Evolutionary conservation across 108 stramenopile species (phyloP), one percentile per base, ranked within the genome.

Genomic region (Fragilariopsis cylindrus): DNA sequence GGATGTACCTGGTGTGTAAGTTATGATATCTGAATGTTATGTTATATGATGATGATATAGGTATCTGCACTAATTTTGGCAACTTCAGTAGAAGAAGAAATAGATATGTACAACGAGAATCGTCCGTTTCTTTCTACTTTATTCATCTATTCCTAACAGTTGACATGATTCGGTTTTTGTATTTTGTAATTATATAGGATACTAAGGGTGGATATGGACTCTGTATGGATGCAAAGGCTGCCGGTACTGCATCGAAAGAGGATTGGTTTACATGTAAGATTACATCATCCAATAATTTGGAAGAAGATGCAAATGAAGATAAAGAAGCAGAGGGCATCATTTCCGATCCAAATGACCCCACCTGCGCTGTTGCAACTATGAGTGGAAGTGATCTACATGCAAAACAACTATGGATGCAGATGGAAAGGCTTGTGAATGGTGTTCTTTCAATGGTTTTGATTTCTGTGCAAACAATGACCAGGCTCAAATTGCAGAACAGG

Each of bases 1-100:
- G 83, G 70, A 48, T 84, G 83, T 63, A 54, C 72, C 6, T 84
- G 83, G 83, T 84, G 83, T 45, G 43, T 13, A 48, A 71, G 39
- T 55, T 18, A 73, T 7, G 30, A 30, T 2, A 30, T 30, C 30
- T 30, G 30, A 30, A 30, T 30, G 30, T 30, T 30, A 30, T 30
- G 1, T 30, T 30, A 30, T 15, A 69, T 48, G 1, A 39, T 2
- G 60, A 16, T 18, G 60, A 12, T 13, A 39, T 18, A 11, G 60
- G 13, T 62, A 18, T 12, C 60, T 12, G 21, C 12, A 3, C 12
- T 62, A 13, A 0, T 13, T 62, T 18, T 62, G 15, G 15, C 52
- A 53, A n/a, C 52, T 15, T 53, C 52, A 53, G n/a, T 15, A 53
- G 12, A 53, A 53, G n/a, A 53, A 53, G 52, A 62, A 16, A 18